Base-by-base conservation (phyloP, 2,329 filamentous ascomycete genomes). In the Lasiodiplodia hormozganensis region DNA sequence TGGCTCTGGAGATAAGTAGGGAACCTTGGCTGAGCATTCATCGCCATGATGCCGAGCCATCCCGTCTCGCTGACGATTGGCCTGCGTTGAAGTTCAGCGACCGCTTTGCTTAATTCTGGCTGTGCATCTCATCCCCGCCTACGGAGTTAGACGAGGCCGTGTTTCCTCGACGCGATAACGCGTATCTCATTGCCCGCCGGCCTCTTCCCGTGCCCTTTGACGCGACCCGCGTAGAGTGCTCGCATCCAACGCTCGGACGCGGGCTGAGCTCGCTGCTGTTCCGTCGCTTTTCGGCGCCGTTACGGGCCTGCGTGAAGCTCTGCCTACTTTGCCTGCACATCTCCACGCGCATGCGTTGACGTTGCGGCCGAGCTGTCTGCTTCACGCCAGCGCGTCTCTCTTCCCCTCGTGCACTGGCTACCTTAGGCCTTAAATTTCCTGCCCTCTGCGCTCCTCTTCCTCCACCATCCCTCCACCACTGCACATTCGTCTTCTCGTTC, bases 321-420 rank as follows among this genome's bases (percentile, higher is more conserved):
- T 52, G 47, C n/a, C 28, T 18, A 10, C 18, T 36, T 18, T 47
- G 23, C 57, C 57, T 40, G 36, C 57, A 25, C 8, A 12, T n/a
- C 18, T 11, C 16, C 38, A 62, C 57, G 38, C 38, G 31, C 57
- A 5, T 16, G 21, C 25, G 38, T 31, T 21, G 40, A 40, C n/a
- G 2, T 47, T 4, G 16, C 38, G 25, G 38, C 18, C 49, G 38
- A 28, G 10, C 53, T 69, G 69, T 68, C 67, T 16, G 52, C 71
- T 65, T 12, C 4, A n/a, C 12, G 23, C 28, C 28, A 7, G 21
- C 58, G 10, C 38, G 23, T n/a, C 8, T 47, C 67, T 70, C 68
- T 31, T 64, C 23, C 21, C 69, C 31, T 57, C 21, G 52, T 34
- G 23, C 57, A 31, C 18, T 23, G 49, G 38, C 21, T 31, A 57